Base-by-base conservation (phyloP, 1,284 basidiomycete species). In the Trichosporon ovoides region DNA sequence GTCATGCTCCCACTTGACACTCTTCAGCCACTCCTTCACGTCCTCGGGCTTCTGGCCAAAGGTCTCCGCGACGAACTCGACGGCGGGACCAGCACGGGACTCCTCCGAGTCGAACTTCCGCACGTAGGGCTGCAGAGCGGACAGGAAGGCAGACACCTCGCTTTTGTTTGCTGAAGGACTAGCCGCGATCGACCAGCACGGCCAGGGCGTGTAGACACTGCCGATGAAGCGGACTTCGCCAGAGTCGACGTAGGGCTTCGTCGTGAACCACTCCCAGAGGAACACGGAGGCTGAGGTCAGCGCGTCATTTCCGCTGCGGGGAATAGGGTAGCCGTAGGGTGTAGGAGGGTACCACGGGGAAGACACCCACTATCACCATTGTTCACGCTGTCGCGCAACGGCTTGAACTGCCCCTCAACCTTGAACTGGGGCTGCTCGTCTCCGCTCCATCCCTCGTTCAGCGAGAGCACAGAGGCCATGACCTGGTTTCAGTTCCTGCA, bases 201-300 rank as follows among this genome's bases (percentile, higher is more conserved):
- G 90, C 95, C 95, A 98, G 0, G 95, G 95, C 0, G 94, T 78
- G 61, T 74, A 73, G 4, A 75, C 74, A 3, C 70, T 77, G 19
- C 76, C 76, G 55, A 79, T 75, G 69, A 93, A 92, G 46, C 87
- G 84, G 49, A 87, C 89, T 74, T 92, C 85, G 31, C 89, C 89
- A 14, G 82, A 81, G 73, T 95, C 90, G 14, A 83, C 84, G 68
- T 84, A 96, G 1, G 95, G 94, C 74, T 97, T 98, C 14, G 94
- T 97, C 2, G 95, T 98, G 77, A 96, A 97, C 89, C 89, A 93
- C 76, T 95, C 92, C 92, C 93, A 96, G 84, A 75, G 68, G 65
- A 74, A 74, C 16, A 65, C 67, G 10, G 69, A 71, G 2, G 71
- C 69, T 74, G 59, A 9, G 16, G 20, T 62, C 53, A 66, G 64